Evolutionary conservation across 306 rosid species (phyloP).

Genomic region (Citrullus amarus): DNA sequence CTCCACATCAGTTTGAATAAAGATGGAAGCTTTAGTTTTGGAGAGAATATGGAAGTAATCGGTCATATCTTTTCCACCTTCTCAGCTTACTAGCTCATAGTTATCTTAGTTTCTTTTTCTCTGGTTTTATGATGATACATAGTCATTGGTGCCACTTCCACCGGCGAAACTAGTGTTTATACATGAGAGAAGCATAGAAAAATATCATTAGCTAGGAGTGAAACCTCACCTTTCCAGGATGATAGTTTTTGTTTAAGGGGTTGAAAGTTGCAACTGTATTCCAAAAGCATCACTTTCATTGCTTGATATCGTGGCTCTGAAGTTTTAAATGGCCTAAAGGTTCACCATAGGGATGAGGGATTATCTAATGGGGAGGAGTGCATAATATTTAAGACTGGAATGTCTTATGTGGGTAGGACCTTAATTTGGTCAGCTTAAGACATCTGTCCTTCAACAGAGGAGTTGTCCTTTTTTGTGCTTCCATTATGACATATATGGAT

Average conservation of each 20-base stretch:
- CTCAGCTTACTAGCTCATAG: too few species aligned
- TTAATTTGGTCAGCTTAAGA: not conserved
- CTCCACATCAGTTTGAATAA: too few species aligned
- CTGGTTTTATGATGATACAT: too few species aligned
- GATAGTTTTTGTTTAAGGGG: not conserved
- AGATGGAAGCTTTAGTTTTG: too few species aligned
- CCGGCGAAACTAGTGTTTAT: too few species aligned
- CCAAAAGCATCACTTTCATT: not conserved
- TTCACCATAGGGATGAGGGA: not conserved
- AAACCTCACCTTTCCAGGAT: not conserved
- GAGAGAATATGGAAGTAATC: too few species aligned
- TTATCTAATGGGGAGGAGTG: not conserved
- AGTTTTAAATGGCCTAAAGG: not conserved
- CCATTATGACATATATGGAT: not conserved
- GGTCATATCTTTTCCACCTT: too few species aligned
- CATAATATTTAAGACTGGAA: not conserved
- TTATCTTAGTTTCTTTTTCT: too few species aligned
- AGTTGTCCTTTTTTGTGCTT: not conserved
- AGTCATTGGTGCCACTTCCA: too few species aligned
- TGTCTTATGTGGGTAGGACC: not conserved
- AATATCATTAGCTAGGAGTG: too few species aligned
- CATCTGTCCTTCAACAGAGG: not conserved
- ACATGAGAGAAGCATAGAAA: too few species aligned
- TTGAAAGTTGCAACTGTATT: not conserved
- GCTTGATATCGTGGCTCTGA: not conserved